Evolutionary conservation across 2,329 filamentous ascomycete species (phyloP), one percentile per base, ranked within the genome.

Genomic region (Grosmannia penicillata): DNA sequence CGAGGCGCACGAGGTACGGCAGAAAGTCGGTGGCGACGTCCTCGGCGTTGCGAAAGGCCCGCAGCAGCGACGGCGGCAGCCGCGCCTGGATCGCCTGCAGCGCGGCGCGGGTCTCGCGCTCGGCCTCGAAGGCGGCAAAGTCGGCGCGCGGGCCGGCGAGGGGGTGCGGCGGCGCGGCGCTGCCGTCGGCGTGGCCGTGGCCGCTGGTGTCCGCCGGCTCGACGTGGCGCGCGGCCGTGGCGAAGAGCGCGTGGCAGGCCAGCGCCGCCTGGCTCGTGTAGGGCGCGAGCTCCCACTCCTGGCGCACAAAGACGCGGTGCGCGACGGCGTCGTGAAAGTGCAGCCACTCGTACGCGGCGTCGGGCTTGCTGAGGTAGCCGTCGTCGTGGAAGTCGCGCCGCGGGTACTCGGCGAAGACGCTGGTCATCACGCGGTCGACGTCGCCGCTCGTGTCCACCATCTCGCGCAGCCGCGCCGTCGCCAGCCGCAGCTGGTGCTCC

Each of bases 331-430:
- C 91, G 57, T 95, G 83, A 58, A 98, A 96, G 56, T 93, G 69
- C 39, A 98, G 72, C 91, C 91, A 98, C 52, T 95, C 89, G 56
- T 94, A 93, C 1, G 84, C 84, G 55, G 72, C 63, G 47, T 80
- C 77, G 0, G 93, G 93, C 53, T 98, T 98, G 25, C 78, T 82
- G 24, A 98, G 75, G 48, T 84, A 80, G 1, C 78, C 81, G 56
- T 98, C 91, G 55, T 98, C 91, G 60, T 95, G 93, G 58, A 82
- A 98, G 17, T 86, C 78, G 49, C 86, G 82, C 30, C 75, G 76
- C 0, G 89, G 86, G 55, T 94, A 98, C 47, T 82, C 72, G 18
- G 81, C 68, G 52, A 95, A 94, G 49, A 93, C 79, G 45, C 96
- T 82, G 15, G 75, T 78, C 52, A 89, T 67, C 50, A 93, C 79